Evolutionary conservation across 495 filamentous ascomycete species (phyloP), one percentile per base, ranked within the genome.

Genomic region (Penicillium argentinense): DNA sequence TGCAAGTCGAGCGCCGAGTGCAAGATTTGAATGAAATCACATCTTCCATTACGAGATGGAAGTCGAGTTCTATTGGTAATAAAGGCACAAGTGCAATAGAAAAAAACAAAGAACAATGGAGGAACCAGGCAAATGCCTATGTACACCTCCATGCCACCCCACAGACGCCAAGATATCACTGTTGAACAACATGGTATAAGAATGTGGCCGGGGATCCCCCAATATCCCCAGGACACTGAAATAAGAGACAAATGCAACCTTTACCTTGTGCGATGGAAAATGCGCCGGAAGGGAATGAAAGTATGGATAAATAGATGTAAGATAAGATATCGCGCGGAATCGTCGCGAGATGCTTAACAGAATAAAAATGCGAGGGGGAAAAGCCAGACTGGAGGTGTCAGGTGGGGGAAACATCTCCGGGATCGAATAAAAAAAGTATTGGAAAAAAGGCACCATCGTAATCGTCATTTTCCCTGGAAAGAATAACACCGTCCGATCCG

Each of bases 211-310:
- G 24, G 36, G 13, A 37, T 49, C 28, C 42, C 46, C 46, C 14
- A 51, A 45, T 39, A 16, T 16, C 24, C 42, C 29, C 12, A 26
- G 39, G 28, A 29, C 27, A 27, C 33, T 27, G 21, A 36, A 9
- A 40, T 32, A 42, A 49, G 22, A 42, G 25, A 32, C 25, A 48
- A 30, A 56, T 56, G 52, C 47, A 28, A 43, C 41, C 23, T n/a
- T n/a, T n/a, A 38, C 29, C 47, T 60, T 53, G 50, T 54, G 53
- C 51, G 45, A 63, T 60, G 57, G 57, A 59, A 51, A 58, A 57
- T 45, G 52, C 62, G 54, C 60, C 57, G 33, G 39, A 53, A 56
- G 43, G n/a, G 34, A 47, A 51, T 50, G 44, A 39, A 28, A 54
- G 18, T 36, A 55, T 43, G 16, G 21, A 36, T 36, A 34, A 32